Conservation (phyloP, 176 grass and related monocot genomes). For the Phoenix roebelenii region DNA sequence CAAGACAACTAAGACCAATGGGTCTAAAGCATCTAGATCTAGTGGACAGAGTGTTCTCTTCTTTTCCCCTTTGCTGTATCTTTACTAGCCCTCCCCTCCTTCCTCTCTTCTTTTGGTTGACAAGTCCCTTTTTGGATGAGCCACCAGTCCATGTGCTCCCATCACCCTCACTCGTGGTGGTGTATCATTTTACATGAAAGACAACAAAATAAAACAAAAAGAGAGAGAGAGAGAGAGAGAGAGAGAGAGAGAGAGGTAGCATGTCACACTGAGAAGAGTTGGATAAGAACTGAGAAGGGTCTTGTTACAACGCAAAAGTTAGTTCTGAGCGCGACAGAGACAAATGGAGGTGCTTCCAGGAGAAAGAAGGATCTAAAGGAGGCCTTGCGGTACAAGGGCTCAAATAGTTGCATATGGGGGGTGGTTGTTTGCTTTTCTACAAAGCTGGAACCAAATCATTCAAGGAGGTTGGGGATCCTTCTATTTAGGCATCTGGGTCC, state of each 20-base stretch:
- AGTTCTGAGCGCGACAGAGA: slow-evolving; percentile 29
- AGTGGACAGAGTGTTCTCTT: not conserved
- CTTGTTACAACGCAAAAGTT: slow-evolving; percentile 31
- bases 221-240: slow-evolving; percentile 16
- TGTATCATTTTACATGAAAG: slow-evolving; percentile 44
- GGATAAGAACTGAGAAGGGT: slow-evolving; percentile 11
- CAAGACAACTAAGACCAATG: not conserved
- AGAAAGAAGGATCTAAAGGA: slow-evolving; percentile 27
- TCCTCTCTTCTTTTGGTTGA: slow-evolving; percentile 27
- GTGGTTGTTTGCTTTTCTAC: not conserved
- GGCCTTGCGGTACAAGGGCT: slow-evolving; percentile 24
- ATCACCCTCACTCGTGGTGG: slow-evolving; percentile 35
- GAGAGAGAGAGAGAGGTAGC: slow-evolving; percentile 23
- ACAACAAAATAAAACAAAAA: slow-evolving; percentile 47
- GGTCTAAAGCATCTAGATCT: not conserved
- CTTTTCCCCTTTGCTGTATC: not conserved
- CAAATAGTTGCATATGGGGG: slow-evolving; percentile 3
- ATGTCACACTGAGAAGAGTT: slow-evolving; percentile 17
- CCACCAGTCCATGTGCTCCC: slow-evolving; percentile 36
- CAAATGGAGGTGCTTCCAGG: slow-evolving; percentile 30
- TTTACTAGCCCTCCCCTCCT: not conserved
- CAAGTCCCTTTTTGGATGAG: slow-evolving; percentile 35
- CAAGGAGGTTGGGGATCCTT: slow-evolving; percentile 15
- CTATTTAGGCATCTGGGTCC: slow-evolving; percentile 16
- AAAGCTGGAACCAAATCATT: slow-evolving; percentile 13